These are phyloP conservation scores for Talaromyces sp. DNA, from an alignment of 2,329 filamentous ascomycete genomes.

Conservation along the genomic window DNA sequence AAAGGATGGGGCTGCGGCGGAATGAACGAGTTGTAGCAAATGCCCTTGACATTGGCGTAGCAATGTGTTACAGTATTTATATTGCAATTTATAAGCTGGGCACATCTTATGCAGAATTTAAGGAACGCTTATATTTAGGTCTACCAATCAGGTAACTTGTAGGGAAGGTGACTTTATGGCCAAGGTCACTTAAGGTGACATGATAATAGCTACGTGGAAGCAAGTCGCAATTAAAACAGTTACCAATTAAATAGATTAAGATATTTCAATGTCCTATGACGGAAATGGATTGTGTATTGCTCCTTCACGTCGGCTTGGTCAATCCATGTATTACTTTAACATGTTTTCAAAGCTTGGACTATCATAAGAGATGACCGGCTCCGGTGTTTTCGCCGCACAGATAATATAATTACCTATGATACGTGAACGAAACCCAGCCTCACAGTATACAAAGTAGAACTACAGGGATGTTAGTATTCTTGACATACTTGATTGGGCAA, in stretches of 20 bases:
- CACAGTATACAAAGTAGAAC: conserved; percentile 72
- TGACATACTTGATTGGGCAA: neutral
- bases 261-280: neutral
- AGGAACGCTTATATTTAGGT: too few relatives aligned
- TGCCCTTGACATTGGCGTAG: too few relatives aligned
- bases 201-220: too few relatives aligned
- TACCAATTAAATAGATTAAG: neutral
- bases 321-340: neutral
- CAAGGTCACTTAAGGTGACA: too few relatives aligned
- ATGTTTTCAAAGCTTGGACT: neutral
- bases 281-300: neutral
- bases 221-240: neutral
- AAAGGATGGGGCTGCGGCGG: too few relatives aligned
- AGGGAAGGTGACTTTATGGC: too few relatives aligned
- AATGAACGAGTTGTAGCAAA: too few relatives aligned
- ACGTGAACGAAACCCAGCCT: conserved; percentile 67
- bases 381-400: conserved; percentile 50
- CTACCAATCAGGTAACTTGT: too few relatives aligned
- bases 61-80: too few relatives aligned
- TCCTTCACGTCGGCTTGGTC: neutral
- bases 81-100: too few relatives aligned
- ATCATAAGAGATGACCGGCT: conserved; percentile 5
- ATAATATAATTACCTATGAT: conserved; percentile 68
- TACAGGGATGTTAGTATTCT: conserved; percentile 21
- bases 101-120: too few relatives aligned